phyloP scores from a whole-genome alignment of 805 yeast species.

The Metschnikowia dekortorum region DNA sequence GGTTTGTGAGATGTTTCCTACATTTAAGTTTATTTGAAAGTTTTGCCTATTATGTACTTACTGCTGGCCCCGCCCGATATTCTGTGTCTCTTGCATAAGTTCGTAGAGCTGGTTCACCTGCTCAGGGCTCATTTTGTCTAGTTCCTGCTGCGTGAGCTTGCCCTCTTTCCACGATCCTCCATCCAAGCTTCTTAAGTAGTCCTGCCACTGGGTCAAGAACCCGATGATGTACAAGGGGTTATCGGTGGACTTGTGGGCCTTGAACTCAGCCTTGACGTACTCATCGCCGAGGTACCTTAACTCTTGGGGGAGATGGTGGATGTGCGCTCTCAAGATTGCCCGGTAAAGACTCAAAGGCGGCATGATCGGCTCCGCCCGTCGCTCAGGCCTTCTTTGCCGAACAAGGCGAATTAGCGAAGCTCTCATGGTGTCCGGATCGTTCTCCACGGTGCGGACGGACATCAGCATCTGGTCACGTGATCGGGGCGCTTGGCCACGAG shows the following conservation, averaged over 20 bases:
- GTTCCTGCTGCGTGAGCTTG: conserved; percentile 53
- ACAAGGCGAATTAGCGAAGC: conserved; percentile 33
- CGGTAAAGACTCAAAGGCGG: conserved; percentile 82
- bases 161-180: conserved; percentile 41
- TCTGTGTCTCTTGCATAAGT: conserved; percentile 68
- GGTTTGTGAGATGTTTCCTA: conserved; percentile 50
- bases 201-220: conserved; percentile 93
- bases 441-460: neutral
- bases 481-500: neutral
- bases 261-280: conserved; percentile 86
- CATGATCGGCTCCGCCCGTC: conserved; percentile 46
- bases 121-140: conserved; percentile 85
- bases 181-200: conserved; percentile 57
- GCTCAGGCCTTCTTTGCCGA: conserved; percentile 39
- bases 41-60: neutral
- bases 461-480: neutral
- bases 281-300: conserved; percentile 81
- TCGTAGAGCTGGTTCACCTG: conserved; percentile 80
- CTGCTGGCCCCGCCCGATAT: conserved; percentile 16
- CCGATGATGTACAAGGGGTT: conserved; percentile 94
- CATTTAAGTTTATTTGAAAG: neutral
- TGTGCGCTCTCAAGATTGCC: conserved; percentile 78
- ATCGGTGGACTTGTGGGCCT: conserved; percentile 72
- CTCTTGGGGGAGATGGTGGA: conserved; percentile 54
- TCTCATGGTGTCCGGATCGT: conserved; percentile 24